A percentile compares a stretch with the other conserved stretches of the same genome.
phyloP scores from a whole-genome alignment of 2,329 filamentous ascomycete genomes.

The Diaporthe longicolla region DNA sequence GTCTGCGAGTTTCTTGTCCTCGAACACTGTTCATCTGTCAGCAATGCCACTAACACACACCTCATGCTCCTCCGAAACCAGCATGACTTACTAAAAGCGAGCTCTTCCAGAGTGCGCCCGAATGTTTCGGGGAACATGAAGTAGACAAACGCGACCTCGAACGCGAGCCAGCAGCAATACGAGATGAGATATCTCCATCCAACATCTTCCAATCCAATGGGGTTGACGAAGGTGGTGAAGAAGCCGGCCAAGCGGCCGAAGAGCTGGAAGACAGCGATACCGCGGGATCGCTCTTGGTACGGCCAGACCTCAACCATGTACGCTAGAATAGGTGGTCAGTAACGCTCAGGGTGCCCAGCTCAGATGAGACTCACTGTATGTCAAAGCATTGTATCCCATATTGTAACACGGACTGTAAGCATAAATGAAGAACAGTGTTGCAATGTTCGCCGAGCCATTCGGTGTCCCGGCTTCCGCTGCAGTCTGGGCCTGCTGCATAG shows the following conservation, averaged over 20 bases:
- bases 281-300: conserved; percentile 50
- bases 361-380: conserved; percentile 65
- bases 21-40: conserved; percentile 30
- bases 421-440: conserved; percentile 72
- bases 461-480: conserved; percentile 48
- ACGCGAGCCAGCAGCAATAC: conserved; percentile 52
- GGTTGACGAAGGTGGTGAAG: conserved; percentile 52
- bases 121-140: conserved; percentile 50
- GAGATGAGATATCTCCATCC: conserved; percentile 52
- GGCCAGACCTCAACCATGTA: conserved; percentile 53
- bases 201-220: conserved; percentile 49
- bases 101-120: conserved; percentile 49
- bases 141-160: conserved; percentile 48
- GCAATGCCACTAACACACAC: background rate
- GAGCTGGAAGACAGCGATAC: conserved; percentile 53
- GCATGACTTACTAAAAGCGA: conserved; percentile 47
- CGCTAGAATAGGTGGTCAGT: conserved; percentile 40
- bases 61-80: background rate
- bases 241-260: conserved; percentile 50
- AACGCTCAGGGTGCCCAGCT: background rate
- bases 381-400: conserved; percentile 76
- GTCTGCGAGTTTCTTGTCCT: conserved; percentile 40
- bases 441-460: conserved; percentile 53
- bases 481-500: conserved; percentile 55
- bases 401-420: conserved; percentile 73